Percentiles rank a stretch among this genome's conserved stretches.
These are phyloP conservation scores for Ganoderma multipileum DNA, from an alignment of 1,284 basidiomycete genomes.

Conservation along the genomic window DNA sequence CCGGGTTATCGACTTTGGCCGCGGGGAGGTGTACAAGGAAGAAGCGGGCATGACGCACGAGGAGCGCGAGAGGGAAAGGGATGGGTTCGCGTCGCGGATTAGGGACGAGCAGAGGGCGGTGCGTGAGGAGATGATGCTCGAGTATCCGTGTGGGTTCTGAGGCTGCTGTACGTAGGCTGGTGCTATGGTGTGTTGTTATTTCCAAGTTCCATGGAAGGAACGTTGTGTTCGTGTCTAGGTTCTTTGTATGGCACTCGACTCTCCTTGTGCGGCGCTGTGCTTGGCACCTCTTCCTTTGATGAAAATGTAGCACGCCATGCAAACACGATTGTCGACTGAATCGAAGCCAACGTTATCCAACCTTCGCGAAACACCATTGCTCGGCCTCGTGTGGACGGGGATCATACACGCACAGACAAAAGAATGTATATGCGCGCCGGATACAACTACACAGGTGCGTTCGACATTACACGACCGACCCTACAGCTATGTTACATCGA, in stretches of 20 bases:
- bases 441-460: slow-evolving; percentile 2
- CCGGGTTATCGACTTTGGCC: slow-evolving; percentile 61
- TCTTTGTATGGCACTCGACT: no score
- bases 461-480: background rate
- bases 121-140: slow-evolving; percentile 4
- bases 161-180: background rate
- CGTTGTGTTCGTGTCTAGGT: background rate
- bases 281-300: background rate
- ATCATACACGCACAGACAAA: background rate
- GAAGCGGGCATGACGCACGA: background rate
- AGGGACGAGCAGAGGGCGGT: slow-evolving; percentile 2
- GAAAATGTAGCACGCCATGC: background rate
- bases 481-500: slow-evolving; percentile 10
- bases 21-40: slow-evolving; percentile 20
- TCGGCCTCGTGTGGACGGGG: background rate
- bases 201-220: background rate
- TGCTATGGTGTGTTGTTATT: background rate
- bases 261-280: background rate
- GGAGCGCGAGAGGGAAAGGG: background rate
- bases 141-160: slow-evolving; percentile 6
- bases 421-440: background rate
- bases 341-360: background rate
- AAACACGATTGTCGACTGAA: background rate
- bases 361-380: background rate
- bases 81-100: background rate